Percentiles rank a stretch among this genome's conserved stretches.
Evolutionary conservation across 2,329 filamentous ascomycete genomes (phyloP).

Genomic region (Xylaria sp.): DNA sequence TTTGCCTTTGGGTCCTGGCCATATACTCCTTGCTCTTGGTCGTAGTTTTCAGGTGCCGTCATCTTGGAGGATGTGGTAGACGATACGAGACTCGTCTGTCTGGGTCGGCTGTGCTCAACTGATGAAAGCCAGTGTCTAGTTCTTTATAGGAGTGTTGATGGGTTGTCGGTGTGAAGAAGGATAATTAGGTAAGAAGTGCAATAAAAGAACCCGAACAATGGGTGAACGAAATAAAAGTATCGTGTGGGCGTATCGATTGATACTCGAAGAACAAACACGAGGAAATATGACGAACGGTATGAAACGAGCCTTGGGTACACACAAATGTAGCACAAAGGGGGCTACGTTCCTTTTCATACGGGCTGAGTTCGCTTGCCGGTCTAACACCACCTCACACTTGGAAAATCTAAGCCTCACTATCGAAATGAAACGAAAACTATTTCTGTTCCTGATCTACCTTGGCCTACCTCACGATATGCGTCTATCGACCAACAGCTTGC

Average conservation of each 20-base stretch:
- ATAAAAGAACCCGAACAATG: slow-evolving; percentile 6
- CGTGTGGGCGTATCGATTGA: not conserved
- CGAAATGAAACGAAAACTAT: not conserved
- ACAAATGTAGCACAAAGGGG: not conserved
- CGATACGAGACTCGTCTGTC: not conserved
- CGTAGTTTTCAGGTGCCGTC: slow-evolving; percentile 23
- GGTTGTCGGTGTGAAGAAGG: not conserved
- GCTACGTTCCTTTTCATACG: not conserved
- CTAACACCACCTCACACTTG: slow-evolving; percentile 1
- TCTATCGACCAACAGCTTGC: not conserved
- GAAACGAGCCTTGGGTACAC: not conserved
- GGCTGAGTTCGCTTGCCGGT: not conserved
- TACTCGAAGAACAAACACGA: not conserved
- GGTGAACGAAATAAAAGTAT: not conserved
- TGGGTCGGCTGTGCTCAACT: not conserved
- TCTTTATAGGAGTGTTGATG: not conserved
- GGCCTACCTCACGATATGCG: not conserved
- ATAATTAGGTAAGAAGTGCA: not conserved
- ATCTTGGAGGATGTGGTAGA: slow-evolving; percentile 7
- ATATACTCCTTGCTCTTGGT: slow-evolving; percentile 22
- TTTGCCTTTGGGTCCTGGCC: slow-evolving; percentile 16
- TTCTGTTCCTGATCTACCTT: not conserved
- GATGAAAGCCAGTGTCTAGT: not conserved
- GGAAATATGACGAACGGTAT: not conserved
- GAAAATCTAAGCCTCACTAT: slow-evolving; percentile 5